Evolutionary conservation across 495 filamentous ascomycete species (phyloP).

Genomic region (Neurospora sublineolata): DNA sequence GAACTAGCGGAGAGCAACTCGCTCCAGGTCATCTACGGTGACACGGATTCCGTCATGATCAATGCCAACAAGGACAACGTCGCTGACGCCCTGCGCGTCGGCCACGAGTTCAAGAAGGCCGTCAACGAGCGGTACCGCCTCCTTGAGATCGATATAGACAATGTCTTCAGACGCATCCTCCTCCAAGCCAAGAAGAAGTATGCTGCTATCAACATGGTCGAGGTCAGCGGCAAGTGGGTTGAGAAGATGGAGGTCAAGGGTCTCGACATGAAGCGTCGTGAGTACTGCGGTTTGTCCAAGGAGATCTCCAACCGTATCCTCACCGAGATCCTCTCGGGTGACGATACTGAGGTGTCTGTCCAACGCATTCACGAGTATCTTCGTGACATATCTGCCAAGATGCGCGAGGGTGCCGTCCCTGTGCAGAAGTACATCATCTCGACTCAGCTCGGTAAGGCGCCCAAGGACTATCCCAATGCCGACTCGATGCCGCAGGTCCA

Average conservation of each 20-base stretch:
- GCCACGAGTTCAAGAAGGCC: conserved; percentile 50
- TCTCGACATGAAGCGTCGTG: conserved; percentile 91
- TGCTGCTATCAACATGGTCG: conserved; percentile 86
- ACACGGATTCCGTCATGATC: conserved; percentile 99
- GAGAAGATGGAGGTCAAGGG: conserved; percentile 98
- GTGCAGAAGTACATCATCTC: conserved; percentile 49
- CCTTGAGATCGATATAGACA: conserved; percentile 96
- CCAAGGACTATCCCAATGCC: conserved; percentile 84
- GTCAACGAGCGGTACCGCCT: conserved; percentile 85
- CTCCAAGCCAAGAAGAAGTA: conserved; percentile 99
- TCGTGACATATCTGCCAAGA: conserved; percentile 67
- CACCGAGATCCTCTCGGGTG: conserved; percentile 84
- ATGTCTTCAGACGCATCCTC: conserved; percentile 85
- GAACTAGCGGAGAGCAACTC: conserved; percentile 81
- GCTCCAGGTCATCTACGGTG: conserved; percentile 91
- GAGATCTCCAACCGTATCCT: conserved; percentile 78
- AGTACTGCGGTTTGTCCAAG: conserved; percentile 90
- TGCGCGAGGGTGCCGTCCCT: conserved; percentile 35
- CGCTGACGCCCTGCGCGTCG: conserved; percentile 79
- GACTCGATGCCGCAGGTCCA: conserved; percentile 96
- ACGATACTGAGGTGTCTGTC: conserved; percentile 81
- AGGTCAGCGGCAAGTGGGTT: conserved; percentile 76
- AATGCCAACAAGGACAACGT: conserved; percentile 95
- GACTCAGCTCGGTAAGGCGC: conserved; percentile 90
- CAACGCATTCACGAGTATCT: conserved; percentile 88